These are phyloP conservation scores for Cercospora janseana DNA, from an alignment of 2,329 filamentous ascomycete genomes.

Conservation along the genomic window DNA sequence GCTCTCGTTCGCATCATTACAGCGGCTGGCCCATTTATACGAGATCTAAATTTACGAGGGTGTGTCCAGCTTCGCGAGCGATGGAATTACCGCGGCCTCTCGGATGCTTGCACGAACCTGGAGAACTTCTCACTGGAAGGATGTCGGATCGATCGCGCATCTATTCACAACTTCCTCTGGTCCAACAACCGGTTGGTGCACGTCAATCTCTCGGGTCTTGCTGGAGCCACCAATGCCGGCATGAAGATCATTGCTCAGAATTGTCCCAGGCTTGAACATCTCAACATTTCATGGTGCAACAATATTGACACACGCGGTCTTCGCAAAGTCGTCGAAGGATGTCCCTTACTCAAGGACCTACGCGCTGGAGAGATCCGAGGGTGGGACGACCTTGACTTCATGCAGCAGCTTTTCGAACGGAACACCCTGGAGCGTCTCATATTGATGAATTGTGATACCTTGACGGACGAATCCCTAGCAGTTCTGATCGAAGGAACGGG, in stretches of 20 bases:
- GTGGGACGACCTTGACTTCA: slow-evolving; percentile 71
- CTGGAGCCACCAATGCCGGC: slow-evolving; percentile 75
- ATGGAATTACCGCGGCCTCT: slow-evolving; percentile 72
- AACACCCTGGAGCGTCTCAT: slow-evolving; percentile 83
- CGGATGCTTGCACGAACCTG: slow-evolving; percentile 82
- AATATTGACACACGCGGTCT: slow-evolving; percentile 78
- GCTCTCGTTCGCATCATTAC: slow-evolving; percentile 82
- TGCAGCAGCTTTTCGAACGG: slow-evolving; percentile 69
- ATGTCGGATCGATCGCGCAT: slow-evolving; percentile 76
- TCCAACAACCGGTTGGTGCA: slow-evolving; percentile 76
- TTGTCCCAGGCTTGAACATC: slow-evolving; percentile 75
- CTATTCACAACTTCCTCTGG: slow-evolving; percentile 74
- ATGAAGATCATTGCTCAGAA: slow-evolving; percentile 82
- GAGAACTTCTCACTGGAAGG: slow-evolving; percentile 86
- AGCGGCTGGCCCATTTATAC: slow-evolving; percentile 82
- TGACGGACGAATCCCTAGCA: slow-evolving; percentile 71
- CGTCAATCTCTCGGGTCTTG: slow-evolving; percentile 80
- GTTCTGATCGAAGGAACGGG: slow-evolving; percentile 73
- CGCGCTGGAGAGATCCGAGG: slow-evolving; percentile 78
- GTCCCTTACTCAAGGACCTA: slow-evolving; percentile 71
- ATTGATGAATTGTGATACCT: slow-evolving; percentile 72
- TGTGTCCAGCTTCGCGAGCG: slow-evolving; percentile 85
- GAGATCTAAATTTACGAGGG: slow-evolving; percentile 83
- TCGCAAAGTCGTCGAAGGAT: slow-evolving; percentile 68
- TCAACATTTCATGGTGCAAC: slow-evolving; percentile 93